These are phyloP conservation scores for Trichomonas gallinae DNA, from an alignment of 208 protist species.

Conservation along the genomic window DNA sequence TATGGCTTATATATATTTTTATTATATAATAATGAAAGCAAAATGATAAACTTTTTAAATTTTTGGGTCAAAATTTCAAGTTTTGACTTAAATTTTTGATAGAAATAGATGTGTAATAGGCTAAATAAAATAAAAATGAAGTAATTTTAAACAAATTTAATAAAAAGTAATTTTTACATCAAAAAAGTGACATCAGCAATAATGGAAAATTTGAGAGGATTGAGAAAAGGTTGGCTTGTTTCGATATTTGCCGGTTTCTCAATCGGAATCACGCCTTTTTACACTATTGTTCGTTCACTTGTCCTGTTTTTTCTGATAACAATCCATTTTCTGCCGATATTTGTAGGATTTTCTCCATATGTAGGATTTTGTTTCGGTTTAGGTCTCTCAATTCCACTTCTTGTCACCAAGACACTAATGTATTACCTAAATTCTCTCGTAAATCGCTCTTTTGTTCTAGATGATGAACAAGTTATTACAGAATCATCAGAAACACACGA, in stretches of 20 bases:
- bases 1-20: too few relatives aligned
- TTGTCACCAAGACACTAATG: background rate
- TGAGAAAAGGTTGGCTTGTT: background rate
- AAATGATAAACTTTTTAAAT: too few relatives aligned
- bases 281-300: background rate
- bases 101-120: too few relatives aligned
- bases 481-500: background rate
- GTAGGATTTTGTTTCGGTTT: background rate
- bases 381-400: background rate
- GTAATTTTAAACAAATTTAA: too few relatives aligned
- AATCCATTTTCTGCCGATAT: background rate
- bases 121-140: too few relatives aligned
- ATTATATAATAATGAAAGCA: too few relatives aligned
- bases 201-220: background rate
- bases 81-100: too few relatives aligned
- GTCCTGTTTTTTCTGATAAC: background rate
- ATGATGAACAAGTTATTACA: background rate
- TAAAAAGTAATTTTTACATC: too few relatives aligned
- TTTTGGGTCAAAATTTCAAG: too few relatives aligned
- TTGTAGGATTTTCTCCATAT: background rate
- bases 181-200: background rate
- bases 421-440: background rate
- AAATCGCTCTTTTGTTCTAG: background rate
- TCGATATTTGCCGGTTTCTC: background rate
- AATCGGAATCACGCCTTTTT: background rate